A percentile compares a stretch with the other conserved stretches of the same genome.
These are phyloP conservation scores for Gynochthodes officinalis DNA, from an alignment of 257 asterid species.

Conservation along the genomic window DNA sequence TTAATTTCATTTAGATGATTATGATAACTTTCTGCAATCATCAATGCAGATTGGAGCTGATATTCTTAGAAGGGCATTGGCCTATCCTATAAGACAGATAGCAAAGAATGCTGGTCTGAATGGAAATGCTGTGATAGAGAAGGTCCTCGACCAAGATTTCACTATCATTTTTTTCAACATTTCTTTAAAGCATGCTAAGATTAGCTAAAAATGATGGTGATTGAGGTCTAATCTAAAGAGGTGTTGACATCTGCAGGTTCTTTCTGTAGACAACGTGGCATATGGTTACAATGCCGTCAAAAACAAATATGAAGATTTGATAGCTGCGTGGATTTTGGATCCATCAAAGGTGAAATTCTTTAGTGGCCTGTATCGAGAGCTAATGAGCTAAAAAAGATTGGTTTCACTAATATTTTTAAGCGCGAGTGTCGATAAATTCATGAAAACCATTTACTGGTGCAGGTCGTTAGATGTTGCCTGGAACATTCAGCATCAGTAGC, in stretches of 20 bases:
- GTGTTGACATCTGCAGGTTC: slow-evolving; percentile 40
- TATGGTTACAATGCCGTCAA: slow-evolving; percentile 84
- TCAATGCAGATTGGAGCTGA: slow-evolving; percentile 76
- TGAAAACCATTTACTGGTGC: neutral
- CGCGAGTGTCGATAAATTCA: neutral
- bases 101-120: slow-evolving; percentile 80
- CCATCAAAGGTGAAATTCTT: slow-evolving; percentile 64
- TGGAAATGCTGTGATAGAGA: slow-evolving; percentile 56
- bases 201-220: neutral
- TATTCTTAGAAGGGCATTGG: slow-evolving; percentile 62
- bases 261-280: slow-evolving; percentile 47
- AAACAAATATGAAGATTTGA: slow-evolving; percentile 71
- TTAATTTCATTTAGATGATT: neutral
- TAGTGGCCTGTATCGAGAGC: neutral
- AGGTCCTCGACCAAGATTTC: slow-evolving; percentile 36
- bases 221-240: neutral
- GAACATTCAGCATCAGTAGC: slow-evolving; percentile 83
- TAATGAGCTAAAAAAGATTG: neutral
- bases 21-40: neutral
- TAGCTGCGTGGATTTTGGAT: slow-evolving; percentile 78
- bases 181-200: neutral
- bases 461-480: slow-evolving; percentile 88
- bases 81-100: slow-evolving; percentile 77
- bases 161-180: neutral
- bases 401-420: neutral